Percentiles rank a stretch among this genome's conserved stretches.
These are phyloP conservation scores for Fraxinus sp. DNA, from an alignment of 305 asterid genomes.

Conservation along the genomic window DNA sequence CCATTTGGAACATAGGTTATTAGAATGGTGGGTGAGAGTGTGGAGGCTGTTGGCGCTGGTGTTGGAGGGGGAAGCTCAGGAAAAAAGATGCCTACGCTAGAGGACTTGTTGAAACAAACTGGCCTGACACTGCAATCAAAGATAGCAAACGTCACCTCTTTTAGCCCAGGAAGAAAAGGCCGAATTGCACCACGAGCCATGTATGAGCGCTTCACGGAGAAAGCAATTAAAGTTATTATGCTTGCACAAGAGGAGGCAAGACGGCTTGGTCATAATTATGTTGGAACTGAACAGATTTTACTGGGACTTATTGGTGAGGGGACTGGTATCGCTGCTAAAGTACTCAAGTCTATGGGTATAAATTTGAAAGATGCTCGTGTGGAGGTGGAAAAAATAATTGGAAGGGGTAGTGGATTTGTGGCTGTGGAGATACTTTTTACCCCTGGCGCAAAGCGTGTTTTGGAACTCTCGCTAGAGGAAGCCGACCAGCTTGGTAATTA, in stretches of 20 bases:
- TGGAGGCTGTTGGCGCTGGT: constrained; percentile 88
- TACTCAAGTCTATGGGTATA: constrained; percentile 89
- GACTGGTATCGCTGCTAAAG: constrained; percentile 98
- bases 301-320: constrained; percentile 95
- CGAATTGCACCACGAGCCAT: constrained; percentile 68
- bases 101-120: constrained; percentile 43
- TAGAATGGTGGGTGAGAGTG: constrained; percentile 90
- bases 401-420: constrained; percentile 95
- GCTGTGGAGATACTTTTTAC: constrained; percentile 97
- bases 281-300: constrained; percentile 89
- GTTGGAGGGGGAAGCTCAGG: constrained; percentile 87
- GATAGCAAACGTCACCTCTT: constrained; percentile 48
- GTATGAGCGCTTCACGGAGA: constrained; percentile 96
- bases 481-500: constrained; percentile 88
- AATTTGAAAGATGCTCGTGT: constrained; percentile 94
- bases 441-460: constrained; percentile 87
- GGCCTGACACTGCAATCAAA: constrained; percentile 59
- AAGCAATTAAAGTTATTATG: constrained; percentile 91
- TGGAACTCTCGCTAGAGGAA: constrained; percentile 91
- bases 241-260: constrained; percentile 99
- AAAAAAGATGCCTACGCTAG: constrained; percentile 17
- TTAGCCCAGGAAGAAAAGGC: constrained; percentile 41
- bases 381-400: constrained; percentile 94
- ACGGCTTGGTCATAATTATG: constrained; percentile 88
- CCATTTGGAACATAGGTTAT: constrained; percentile 52